Evolutionary conservation across 1,139 yeast species (phyloP), one percentile per base, ranked within the genome.

Genomic region (Protomyces arabidopsidicola): DNA sequence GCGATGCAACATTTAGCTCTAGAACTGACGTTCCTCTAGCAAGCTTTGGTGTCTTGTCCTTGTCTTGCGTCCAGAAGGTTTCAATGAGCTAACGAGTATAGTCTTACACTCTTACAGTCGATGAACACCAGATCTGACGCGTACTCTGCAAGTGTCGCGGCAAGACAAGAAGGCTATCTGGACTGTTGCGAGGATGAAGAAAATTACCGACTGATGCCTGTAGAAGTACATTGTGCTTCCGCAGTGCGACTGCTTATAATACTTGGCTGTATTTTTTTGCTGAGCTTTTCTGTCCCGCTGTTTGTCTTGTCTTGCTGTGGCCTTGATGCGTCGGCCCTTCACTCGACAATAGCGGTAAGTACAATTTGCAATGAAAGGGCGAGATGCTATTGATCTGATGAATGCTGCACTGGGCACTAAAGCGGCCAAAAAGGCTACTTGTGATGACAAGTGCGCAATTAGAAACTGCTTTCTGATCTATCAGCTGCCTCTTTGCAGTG

Each of bases 361-460:
- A 27, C 31, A 27, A 27, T 27, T 27, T 27, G 9, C 31, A 27
- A 27, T 1, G 31, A 4, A 8, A 27, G 31, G 31, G 31, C 31
- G 31, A 27, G 31, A 27, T 8, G 31, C 48, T 20, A 2, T 39
- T 55, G 62, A 55, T 35, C 45, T 58, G 62, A 58, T 53, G 62
- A 58, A 58, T 52, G 45, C 62, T 58, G 62, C 62, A 58, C 62
- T 58, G 62, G 62, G 62, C 62, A 58, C 62, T 58, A 55, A 42
- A 58, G 62, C 9, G 38, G 36, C 38, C 62, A 39, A 58, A 51
- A 36, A 36, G 34, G 45, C 42, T 34, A 2, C 52, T 55, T 22
- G 35, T 58, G 62, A 55, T 58, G 62, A 58, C 50, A 58, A 58
- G 62, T 58, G 62, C 53, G 62, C 53, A 55, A 58, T 34, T 58